phyloP scores from a whole-genome alignment of 169 alveolate genomes.

The Cryptosporidium parvum region DNA sequence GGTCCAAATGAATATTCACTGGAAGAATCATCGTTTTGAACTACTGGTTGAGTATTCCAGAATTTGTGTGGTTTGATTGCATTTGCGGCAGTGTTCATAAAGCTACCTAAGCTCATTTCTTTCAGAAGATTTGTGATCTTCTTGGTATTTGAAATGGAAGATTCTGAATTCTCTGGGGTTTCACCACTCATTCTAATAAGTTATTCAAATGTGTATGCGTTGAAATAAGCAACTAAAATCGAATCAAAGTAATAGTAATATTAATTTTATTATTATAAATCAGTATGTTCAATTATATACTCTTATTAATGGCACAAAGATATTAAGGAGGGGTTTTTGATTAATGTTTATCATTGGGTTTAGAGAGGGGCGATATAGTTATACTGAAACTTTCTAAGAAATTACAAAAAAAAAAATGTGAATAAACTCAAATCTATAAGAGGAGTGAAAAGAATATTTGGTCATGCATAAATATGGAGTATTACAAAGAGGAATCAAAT shows the following conservation, averaged over 20 bases:
- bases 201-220: neutral
- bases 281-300: too few relatives aligned
- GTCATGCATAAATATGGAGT: too few relatives aligned
- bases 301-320: too few relatives aligned
- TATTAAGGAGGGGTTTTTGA: neutral
- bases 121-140: constrained; percentile 30
- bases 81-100: constrained; percentile 5
- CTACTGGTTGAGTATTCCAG: constrained; percentile 97
- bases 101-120: constrained; percentile 39
- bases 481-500: neutral
- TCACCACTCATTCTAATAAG: neutral
- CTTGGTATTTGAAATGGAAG: neutral
- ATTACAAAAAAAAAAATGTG: too few relatives aligned
- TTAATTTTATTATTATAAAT: too few relatives aligned
- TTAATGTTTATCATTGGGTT: neutral
- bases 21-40: constrained; percentile 87
- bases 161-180: neutral
- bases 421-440: too few relatives aligned
- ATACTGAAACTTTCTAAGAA: neutral
- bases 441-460: too few relatives aligned
- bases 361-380: neutral
- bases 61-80: constrained; percentile 85
- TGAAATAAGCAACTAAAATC: neutral
- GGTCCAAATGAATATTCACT: constrained; percentile 49
- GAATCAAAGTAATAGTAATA: neutral